Percentiles rank a stretch among this genome's conserved stretches.
Evolutionary conservation across 768 basidiomycete genomes (phyloP).

Genomic region (Pleurotus salmoneostramineus): DNA sequence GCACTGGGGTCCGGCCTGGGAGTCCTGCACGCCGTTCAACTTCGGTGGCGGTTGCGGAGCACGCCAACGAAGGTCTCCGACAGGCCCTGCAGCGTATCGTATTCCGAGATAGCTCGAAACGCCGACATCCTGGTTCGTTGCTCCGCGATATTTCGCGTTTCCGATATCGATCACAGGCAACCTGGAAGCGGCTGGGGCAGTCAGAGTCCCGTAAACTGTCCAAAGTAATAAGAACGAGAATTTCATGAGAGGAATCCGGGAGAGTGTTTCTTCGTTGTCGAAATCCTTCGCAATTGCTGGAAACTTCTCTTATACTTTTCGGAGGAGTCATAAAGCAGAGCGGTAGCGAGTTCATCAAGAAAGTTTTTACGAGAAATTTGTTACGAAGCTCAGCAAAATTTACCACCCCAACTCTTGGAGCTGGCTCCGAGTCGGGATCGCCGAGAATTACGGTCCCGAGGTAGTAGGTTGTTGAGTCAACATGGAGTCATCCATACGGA

Average conservation of each 20-base stretch:
- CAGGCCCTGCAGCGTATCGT: conserved; percentile 32
- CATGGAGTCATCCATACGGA: no score
- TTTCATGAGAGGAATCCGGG: background rate
- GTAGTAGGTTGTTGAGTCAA: no score
- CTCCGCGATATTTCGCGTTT: conserved; percentile 23
- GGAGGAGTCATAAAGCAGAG: no score
- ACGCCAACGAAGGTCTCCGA: conserved; percentile 18
- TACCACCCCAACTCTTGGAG: no score
- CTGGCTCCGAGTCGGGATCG: no score
- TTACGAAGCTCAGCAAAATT: no score
- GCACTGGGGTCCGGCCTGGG: conserved; percentile 4
- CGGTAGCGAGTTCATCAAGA: no score
- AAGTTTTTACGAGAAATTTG: no score
- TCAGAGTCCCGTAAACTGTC: background rate
- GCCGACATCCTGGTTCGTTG: conserved; percentile 12
- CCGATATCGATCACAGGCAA: conserved; percentile 23
- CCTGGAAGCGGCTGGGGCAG: background rate
- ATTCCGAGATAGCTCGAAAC: conserved; percentile 23
- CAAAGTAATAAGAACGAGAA: background rate
- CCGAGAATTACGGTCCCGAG: no score
- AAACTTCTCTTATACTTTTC: no score
- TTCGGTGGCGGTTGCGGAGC: conserved; percentile 12
- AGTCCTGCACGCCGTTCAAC: conserved; percentile 2
- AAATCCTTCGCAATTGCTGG: no score
- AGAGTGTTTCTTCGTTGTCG: no score